These are phyloP conservation scores for Rhodotorula graminis DNA, from an alignment of 768 basidiomycete species.

Conservation along the genomic window DNA sequence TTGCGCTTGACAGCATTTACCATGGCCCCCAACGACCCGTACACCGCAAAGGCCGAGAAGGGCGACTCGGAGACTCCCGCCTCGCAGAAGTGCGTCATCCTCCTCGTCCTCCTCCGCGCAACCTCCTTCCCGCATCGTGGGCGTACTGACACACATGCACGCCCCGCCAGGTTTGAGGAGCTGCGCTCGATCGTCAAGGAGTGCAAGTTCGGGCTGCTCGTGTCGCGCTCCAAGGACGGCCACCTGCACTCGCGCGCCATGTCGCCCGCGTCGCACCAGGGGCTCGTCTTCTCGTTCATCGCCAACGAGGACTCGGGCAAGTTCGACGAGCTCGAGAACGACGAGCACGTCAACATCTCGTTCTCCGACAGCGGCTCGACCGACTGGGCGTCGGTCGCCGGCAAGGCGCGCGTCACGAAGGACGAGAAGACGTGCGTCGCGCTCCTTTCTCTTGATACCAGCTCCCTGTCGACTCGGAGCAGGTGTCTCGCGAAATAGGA, in stretches of 20 bases:
- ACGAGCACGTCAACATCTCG: constrained; percentile 40
- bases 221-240: constrained; percentile 31
- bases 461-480: no score
- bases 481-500: no score
- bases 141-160: no score
- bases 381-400: constrained; percentile 42
- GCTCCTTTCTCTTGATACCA: not conserved
- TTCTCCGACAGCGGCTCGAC: constrained; percentile 32
- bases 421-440: constrained; percentile 23
- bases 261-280: constrained; percentile 38
- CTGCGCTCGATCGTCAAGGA: constrained; percentile 31
- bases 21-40: constrained; percentile 31
- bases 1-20: not conserved
- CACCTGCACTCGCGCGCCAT: constrained; percentile 40
- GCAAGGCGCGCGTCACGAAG: constrained; percentile 34
- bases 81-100: constrained; percentile 15
- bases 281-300: constrained; percentile 42
- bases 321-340: constrained; percentile 39
- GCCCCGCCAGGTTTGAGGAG: constrained; percentile 11
- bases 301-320: constrained; percentile 42
- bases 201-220: constrained; percentile 40
- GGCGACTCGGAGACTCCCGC: constrained; percentile 16
- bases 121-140: no score
- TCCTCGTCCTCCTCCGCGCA: not conserved
- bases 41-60: constrained; percentile 29